These are phyloP conservation scores for Vararia minispora DNA, from an alignment of 768 basidiomycete species.

Conservation along the genomic window DNA sequence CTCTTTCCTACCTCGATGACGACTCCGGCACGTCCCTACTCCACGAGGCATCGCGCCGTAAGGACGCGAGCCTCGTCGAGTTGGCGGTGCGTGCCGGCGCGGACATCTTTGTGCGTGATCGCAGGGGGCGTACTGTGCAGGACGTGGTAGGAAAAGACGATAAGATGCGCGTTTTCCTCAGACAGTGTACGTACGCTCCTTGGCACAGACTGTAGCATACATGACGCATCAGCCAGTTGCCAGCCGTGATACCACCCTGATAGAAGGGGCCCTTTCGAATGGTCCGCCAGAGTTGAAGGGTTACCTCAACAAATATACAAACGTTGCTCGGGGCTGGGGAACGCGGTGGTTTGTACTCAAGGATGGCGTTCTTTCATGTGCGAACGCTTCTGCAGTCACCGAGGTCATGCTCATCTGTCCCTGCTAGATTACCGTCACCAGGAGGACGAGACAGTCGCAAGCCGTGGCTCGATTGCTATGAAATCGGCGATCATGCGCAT, in stretches of 20 bases:
- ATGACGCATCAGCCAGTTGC: constrained; percentile 37
- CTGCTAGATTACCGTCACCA: constrained; percentile 68
- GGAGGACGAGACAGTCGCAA: constrained; percentile 79
- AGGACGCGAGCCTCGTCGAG: constrained; percentile 73
- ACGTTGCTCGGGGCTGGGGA: constrained; percentile 83
- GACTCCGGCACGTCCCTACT: constrained; percentile 67
- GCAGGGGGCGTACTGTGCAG: constrained; percentile 53
- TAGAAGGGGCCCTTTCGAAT: constrained; percentile 32
- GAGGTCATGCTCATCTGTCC: background rate
- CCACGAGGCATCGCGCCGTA: constrained; percentile 78
- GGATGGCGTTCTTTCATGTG: constrained; percentile 77
- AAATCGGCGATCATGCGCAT: constrained; percentile 61
- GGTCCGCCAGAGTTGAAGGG: constrained; percentile 60
- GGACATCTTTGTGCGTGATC: constrained; percentile 79
- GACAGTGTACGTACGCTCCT: constrained; percentile 63
- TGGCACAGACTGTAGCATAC: no score
- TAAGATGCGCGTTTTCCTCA: constrained; percentile 66
- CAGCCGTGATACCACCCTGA: constrained; percentile 68
- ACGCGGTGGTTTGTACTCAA: constrained; percentile 90
- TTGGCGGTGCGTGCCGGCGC: constrained; percentile 79
- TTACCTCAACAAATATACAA: constrained; percentile 86
- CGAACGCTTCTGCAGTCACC: constrained; percentile 15
- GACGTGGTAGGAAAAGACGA: constrained; percentile 73
- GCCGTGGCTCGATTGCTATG: constrained; percentile 84
- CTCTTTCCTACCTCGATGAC: constrained; percentile 75